Conservation (phyloP, 768 basidiomycete species). For the Phlebiopsis flavidoalba region DNA sequence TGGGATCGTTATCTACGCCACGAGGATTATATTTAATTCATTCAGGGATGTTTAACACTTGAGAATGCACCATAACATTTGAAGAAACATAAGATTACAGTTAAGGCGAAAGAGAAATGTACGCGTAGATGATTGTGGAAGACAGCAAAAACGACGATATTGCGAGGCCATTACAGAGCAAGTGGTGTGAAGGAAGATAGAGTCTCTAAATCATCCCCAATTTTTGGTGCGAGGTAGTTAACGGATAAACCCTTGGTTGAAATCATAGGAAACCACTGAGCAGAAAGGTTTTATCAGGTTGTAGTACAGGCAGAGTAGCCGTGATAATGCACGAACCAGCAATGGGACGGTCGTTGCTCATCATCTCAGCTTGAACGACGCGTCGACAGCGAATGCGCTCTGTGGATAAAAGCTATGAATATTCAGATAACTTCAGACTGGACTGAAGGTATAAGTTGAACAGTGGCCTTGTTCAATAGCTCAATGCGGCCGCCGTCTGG, state of each 20-base stretch:
- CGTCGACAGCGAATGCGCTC: constrained; percentile 68
- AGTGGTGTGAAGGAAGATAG: background rate
- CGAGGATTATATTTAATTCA: too few relatives aligned
- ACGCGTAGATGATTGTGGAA: background rate
- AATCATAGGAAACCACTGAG: constrained; percentile 83
- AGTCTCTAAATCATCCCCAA: constrained; percentile 71
- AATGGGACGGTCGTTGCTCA: constrained; percentile 92
- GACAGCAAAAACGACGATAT: background rate
- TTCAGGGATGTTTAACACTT: background rate
- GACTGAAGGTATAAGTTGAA: constrained; percentile 92
- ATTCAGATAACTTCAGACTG: constrained; percentile 94
- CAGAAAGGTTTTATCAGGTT: background rate
- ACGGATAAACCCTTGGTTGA: constrained; percentile 81
- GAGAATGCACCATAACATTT: background rate
- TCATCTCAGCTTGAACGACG: constrained; percentile 79
- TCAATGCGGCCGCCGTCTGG: constrained; percentile 67
- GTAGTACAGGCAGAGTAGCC: background rate
- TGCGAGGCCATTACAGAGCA: background rate
- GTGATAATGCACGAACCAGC: constrained; percentile 46
- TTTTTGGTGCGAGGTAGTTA: constrained; percentile 98
- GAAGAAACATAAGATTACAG: background rate
- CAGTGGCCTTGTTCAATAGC: constrained; percentile 85
- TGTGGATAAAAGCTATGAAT: constrained; percentile 98
- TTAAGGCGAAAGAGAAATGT: background rate
- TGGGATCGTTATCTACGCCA: too few relatives aligned